A percentile compares a stretch with the other conserved stretches of the same genome.
phyloP scores from a whole-genome alignment of 208 protist species.

The Sergeia podlipaevii region DNA sequence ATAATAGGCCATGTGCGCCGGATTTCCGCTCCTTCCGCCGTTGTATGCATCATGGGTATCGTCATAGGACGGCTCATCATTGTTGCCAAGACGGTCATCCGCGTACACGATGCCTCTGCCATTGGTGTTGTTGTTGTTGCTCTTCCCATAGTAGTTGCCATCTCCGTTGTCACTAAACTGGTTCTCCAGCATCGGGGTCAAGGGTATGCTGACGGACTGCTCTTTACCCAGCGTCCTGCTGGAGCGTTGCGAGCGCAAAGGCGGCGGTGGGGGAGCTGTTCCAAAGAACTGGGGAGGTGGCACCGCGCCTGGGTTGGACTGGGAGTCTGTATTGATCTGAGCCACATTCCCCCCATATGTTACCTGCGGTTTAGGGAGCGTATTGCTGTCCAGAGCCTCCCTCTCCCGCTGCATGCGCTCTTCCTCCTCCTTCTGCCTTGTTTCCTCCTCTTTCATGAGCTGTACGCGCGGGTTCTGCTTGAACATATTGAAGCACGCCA shows the following conservation, averaged over 20 bases:
- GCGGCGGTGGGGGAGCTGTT: neutral
- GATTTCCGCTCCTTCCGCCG: neutral
- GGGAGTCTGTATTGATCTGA: too few species aligned
- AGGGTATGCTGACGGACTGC: slow-evolving; percentile 13
- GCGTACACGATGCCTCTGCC: neutral
- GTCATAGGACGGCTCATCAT: neutral
- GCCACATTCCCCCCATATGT: slow-evolving; percentile 14
- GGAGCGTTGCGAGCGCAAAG: too few species aligned
- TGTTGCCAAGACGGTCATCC: neutral
- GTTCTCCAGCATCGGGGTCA: too few species aligned
- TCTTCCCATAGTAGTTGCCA: neutral
- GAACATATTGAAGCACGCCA: slow-evolving; percentile 41
- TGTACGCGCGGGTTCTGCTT: slow-evolving; percentile 56
- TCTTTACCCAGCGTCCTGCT: slow-evolving; percentile 1
- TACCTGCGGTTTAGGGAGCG: slow-evolving; percentile 4
- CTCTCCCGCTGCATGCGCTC: slow-evolving; percentile 10
- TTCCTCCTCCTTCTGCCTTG: slow-evolving; percentile 21
- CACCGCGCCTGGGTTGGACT: neutral
- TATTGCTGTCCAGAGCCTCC: neutral
- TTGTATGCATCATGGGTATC: neutral
- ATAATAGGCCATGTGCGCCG: neutral
- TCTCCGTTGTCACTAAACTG: slow-evolving; percentile 14
- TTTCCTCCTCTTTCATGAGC: slow-evolving; percentile 34
- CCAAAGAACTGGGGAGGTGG: too few species aligned
- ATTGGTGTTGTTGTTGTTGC: neutral